Conservation (phyloP, 2,329 filamentous ascomycete genomes). For the Cercospora janseana region DNA sequence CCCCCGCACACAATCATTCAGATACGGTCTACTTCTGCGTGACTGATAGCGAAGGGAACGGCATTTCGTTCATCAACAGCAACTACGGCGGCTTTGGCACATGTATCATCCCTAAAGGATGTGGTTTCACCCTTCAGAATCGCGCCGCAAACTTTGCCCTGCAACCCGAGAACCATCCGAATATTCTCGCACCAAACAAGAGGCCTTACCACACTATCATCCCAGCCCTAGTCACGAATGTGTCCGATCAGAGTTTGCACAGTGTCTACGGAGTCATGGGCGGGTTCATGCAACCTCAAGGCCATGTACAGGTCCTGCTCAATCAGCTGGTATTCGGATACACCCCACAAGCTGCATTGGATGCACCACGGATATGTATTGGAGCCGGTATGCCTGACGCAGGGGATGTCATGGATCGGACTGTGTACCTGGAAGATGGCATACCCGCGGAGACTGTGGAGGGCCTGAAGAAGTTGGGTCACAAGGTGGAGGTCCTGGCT, state of each 20-base stretch:
- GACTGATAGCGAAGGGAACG: conserved; percentile 79
- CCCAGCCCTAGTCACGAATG: conserved; percentile 81
- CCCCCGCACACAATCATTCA: conserved; percentile 78
- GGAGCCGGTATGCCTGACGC: conserved; percentile 67
- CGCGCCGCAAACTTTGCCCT: conserved; percentile 85
- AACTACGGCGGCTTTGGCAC: conserved; percentile 91
- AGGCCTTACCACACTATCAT: conserved; percentile 98
- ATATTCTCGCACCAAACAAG: conserved; percentile 75
- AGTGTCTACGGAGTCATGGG: conserved; percentile 96
- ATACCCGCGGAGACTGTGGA: conserved; percentile 67
- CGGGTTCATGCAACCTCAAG: conserved; percentile 97
- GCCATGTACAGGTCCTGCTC: conserved; percentile 87
- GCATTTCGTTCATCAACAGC: conserved; percentile 93
- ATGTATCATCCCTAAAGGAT: conserved; percentile 76
- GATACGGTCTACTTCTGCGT: conserved; percentile 95
- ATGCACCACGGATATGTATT: conserved; percentile 88
- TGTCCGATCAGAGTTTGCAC: conserved; percentile 70
- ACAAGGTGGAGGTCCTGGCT: conserved; percentile 67
- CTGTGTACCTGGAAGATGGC: conserved; percentile 79
- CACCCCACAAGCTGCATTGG: conserved; percentile 82
- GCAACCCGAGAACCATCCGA: conserved; percentile 65
- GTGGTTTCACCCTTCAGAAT: conserved; percentile 93
- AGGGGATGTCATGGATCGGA: conserved; percentile 58
- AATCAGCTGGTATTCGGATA: conserved; percentile 82
- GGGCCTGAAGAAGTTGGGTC: conserved; percentile 67